Percentiles rank a stretch among this genome's conserved stretches.
phyloP scores from a whole-genome alignment of 768 basidiomycete species.

The Suillus lakei region DNA sequence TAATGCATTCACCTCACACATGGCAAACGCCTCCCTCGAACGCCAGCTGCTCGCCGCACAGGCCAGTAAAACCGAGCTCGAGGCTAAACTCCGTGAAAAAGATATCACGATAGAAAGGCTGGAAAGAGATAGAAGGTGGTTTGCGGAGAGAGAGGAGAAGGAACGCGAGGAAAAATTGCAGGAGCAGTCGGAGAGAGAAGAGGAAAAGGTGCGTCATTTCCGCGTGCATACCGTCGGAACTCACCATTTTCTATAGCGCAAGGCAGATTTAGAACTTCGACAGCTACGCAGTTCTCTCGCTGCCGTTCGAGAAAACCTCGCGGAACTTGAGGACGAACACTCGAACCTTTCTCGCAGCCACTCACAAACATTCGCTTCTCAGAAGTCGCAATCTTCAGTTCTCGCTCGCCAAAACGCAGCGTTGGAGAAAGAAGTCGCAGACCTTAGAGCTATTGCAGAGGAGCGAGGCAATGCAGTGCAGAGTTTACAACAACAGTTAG shows the following conservation, averaged over 20 bases:
- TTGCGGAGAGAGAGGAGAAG: conserved; percentile 69
- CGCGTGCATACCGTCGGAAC: background rate
- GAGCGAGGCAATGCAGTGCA: conserved; percentile 46
- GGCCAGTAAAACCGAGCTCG: conserved; percentile 64
- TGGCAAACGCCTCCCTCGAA: conserved; percentile 67
- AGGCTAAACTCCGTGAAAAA: conserved; percentile 69
- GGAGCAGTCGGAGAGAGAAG: conserved; percentile 52
- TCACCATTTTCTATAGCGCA: conserved; percentile 40
- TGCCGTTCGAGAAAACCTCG: conserved; percentile 58
- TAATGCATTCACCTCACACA: conserved; percentile 63
- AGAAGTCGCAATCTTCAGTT: conserved; percentile 55
- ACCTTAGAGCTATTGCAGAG: conserved; percentile 45
- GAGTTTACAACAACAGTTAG: conserved; percentile 52
- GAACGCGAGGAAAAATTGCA: conserved; percentile 71
- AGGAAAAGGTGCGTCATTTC: conserved; percentile 59
- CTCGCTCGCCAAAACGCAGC: conserved; percentile 49
- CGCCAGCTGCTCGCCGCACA: conserved; percentile 68
- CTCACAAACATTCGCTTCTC: conserved; percentile 52
- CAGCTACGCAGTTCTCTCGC: conserved; percentile 53
- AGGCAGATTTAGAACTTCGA: conserved; percentile 55
- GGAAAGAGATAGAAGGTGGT: conserved; percentile 70
- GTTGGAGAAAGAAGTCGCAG: conserved; percentile 53
- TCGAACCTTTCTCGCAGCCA: conserved; percentile 51
- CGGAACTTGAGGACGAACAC: conserved; percentile 64
- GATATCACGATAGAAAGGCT: conserved; percentile 65